A percentile compares a stretch with the other conserved stretches of the same genome.
Conservation (phyloP, 371 early-diverging fungal genomes). For the Neoconidiobolus thromboides region DNA sequence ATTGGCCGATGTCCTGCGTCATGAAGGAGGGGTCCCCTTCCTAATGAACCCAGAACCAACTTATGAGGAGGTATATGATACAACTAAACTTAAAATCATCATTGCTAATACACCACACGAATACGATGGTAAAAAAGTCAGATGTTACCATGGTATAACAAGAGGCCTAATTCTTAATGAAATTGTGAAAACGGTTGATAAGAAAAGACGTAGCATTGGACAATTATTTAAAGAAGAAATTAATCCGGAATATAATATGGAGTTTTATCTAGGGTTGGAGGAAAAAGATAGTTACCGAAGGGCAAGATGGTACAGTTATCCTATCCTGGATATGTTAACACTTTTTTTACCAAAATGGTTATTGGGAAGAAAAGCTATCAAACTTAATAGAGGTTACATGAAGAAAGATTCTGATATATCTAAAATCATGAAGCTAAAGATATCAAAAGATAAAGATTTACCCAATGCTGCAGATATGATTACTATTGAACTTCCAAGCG, state of each 20-base stretch:
- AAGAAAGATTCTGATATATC: too few relatives aligned
- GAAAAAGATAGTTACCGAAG: not conserved
- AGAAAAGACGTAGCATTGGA: constrained; percentile 29
- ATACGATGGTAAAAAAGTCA: constrained; percentile 25
- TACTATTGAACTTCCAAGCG: not conserved
- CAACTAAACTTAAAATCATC: constrained; percentile 11
- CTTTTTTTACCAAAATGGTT: constrained; percentile 4
- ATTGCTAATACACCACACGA: constrained; percentile 40
- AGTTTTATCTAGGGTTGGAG: constrained; percentile 19
- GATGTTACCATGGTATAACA: constrained; percentile 41
- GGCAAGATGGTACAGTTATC: not conserved
- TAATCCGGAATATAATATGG: constrained; percentile 18
- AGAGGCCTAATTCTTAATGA: constrained; percentile 59
- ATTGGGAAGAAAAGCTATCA: not conserved
- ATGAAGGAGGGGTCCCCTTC: constrained; percentile 37
- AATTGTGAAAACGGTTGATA: constrained; percentile 34
- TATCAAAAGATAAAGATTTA: not conserved
- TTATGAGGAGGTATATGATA: constrained; percentile 14
- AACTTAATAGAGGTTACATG: not conserved
- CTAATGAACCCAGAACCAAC: constrained; percentile 22
- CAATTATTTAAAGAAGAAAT: constrained; percentile 31
- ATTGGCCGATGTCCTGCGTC: constrained; percentile 32
- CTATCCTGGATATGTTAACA: not conserved
- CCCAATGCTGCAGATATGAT: not conserved
- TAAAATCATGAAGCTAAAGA: not conserved